A percentile compares a stretch with the other conserved stretches of the same genome.
These are phyloP conservation scores for Cladophialophora carrionii DNA, from an alignment of 2,329 filamentous ascomycete species.

Conservation along the genomic window DNA sequence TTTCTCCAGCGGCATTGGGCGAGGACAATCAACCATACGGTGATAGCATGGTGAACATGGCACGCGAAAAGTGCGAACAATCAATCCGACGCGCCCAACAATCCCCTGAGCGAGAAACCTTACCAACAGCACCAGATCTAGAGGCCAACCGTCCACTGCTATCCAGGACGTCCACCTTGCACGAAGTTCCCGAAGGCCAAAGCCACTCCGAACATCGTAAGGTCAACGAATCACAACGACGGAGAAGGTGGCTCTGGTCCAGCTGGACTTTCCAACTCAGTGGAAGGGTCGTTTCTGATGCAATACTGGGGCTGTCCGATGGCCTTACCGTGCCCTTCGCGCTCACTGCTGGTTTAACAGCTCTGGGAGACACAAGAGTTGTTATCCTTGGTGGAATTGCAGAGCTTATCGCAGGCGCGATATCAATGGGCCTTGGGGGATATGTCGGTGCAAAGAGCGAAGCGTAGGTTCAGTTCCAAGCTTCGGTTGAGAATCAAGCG, in stretches of 20 bases:
- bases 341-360: slow-evolving; percentile 69
- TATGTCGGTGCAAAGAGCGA: slow-evolving; percentile 66
- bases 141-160: neutral
- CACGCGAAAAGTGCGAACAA: neutral
- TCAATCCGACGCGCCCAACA: neutral
- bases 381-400: slow-evolving; percentile 74
- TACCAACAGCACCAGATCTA: slow-evolving; percentile 30
- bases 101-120: slow-evolving; percentile 20
- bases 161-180: neutral
- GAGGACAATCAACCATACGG: neutral
- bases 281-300: slow-evolving; percentile 49
- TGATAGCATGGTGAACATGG: neutral
- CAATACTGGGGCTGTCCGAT: slow-evolving; percentile 76
- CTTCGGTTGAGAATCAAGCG: neutral
- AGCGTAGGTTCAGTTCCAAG: slow-evolving; percentile 39
- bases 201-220: neutral
- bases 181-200: neutral
- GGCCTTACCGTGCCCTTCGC: slow-evolving; percentile 80
- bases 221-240: neutral
- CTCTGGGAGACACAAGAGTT: slow-evolving; percentile 65
- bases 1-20: neutral
- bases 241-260: slow-evolving; percentile 20
- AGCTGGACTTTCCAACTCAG: slow-evolving; percentile 23
- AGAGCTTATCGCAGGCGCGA: slow-evolving; percentile 74
- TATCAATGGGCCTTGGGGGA: slow-evolving; percentile 76